A percentile compares a stretch with the other conserved stretches of the same genome.
Evolutionary conservation across 78 protist genomes (phyloP).

Genomic region (Dictyostelium purpureum): DNA sequence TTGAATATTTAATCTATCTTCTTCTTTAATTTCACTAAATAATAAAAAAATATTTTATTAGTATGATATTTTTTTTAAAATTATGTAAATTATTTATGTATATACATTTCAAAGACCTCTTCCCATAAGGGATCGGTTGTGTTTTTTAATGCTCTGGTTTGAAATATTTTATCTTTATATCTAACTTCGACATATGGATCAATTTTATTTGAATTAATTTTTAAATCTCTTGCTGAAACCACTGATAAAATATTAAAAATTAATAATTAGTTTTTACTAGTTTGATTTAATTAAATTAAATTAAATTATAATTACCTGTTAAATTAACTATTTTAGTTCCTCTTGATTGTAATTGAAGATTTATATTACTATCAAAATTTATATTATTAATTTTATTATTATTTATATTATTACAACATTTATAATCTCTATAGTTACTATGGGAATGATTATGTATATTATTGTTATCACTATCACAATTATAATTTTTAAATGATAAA

Average conservation of each 20-base stretch:
- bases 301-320: too few relatives aligned
- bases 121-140: slow-evolving; percentile 25
- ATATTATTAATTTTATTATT: too few relatives aligned
- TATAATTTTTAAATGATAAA: too few relatives aligned
- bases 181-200: slow-evolving; percentile 48
- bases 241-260: background rate
- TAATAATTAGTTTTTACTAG: background rate
- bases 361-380: too few relatives aligned
- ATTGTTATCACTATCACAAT: too few relatives aligned
- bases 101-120: slow-evolving; percentile 37
- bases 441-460: too few relatives aligned
- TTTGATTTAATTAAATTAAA: too few relatives aligned
- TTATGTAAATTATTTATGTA: background rate
- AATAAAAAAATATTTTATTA: background rate
- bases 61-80: background rate
- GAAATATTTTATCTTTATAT: background rate
- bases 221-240: slow-evolving; percentile 42
- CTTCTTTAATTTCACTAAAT: background rate
- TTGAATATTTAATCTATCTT: background rate
- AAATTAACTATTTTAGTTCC: too few relatives aligned
- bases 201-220: background rate
- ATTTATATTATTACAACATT: too few relatives aligned
- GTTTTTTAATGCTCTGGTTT: slow-evolving; percentile 9
- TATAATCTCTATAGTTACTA: too few relatives aligned
- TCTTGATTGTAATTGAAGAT: too few relatives aligned